phyloP scores from a whole-genome alignment of 257 asterid species.

The Solanum stenotomum region DNA sequence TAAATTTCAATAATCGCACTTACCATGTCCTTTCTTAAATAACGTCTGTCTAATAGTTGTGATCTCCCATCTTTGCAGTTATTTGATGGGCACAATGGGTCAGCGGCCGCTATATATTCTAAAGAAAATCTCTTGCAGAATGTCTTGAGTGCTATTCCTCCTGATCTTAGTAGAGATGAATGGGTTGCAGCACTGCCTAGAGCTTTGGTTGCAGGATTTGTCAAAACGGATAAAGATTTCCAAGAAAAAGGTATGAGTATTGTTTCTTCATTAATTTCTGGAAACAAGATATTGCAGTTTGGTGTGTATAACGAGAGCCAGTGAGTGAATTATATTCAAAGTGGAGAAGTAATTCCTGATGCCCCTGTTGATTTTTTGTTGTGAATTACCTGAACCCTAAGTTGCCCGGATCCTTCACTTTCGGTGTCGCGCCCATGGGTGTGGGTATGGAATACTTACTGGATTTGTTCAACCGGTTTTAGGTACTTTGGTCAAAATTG shows the following conservation, averaged over 20 bases:
- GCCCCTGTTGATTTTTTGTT: not conserved
- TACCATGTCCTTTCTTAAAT: not conserved
- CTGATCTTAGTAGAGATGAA: slow-evolving; percentile 81
- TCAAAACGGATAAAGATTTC: slow-evolving; percentile 92
- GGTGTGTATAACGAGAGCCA: not conserved
- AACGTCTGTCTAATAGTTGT: not conserved
- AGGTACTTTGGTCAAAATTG: not conserved
- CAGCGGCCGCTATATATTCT: slow-evolving; percentile 91
- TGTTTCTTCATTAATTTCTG: not conserved
- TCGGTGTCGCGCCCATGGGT: not conserved
- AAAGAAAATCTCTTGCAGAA: slow-evolving; percentile 85
- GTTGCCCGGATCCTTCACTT: not conserved
- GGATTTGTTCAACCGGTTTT: not conserved
- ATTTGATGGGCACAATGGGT: slow-evolving; percentile 97
- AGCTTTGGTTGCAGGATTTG: slow-evolving; percentile 96
- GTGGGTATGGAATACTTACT: not conserved
- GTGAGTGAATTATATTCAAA: not conserved
- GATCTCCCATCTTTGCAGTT: slow-evolving; percentile 39
- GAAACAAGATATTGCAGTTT: not conserved
- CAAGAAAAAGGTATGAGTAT: slow-evolving; percentile 65
- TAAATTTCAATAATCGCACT: not conserved
- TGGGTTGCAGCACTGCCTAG: slow-evolving; percentile 86
- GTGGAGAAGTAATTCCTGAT: not conserved
- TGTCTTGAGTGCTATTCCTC: slow-evolving; percentile 72
- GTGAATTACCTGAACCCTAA: not conserved